Conservation (phyloP, 306 rosid species). For the Lathyrus aphaca region DNA sequence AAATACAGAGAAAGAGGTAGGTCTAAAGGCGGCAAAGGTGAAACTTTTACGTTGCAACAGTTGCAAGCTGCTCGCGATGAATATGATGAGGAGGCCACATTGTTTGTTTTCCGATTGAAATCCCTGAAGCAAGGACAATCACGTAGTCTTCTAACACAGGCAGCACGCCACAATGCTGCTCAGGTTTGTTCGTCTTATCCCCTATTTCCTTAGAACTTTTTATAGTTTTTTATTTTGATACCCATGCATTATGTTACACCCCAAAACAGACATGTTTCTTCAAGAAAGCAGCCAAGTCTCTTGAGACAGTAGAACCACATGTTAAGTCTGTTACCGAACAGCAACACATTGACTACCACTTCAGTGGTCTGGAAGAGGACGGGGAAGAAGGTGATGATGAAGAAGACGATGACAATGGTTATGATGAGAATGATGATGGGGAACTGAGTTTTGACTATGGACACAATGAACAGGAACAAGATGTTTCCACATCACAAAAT, state of each 20-base stretch:
- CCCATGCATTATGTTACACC: slow-evolving; percentile 40
- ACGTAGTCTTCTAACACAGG: slow-evolving; percentile 96
- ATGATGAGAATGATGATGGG: slow-evolving; percentile 71
- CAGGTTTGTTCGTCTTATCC: slow-evolving; percentile 75
- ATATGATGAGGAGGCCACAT: slow-evolving; percentile 91
- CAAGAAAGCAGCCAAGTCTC: slow-evolving; percentile 80
- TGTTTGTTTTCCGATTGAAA: slow-evolving; percentile 92
- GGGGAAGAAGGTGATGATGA: slow-evolving; percentile 55
- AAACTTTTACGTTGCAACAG: slow-evolving; percentile 73
- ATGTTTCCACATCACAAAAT: slow-evolving; percentile 58
- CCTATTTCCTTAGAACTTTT: slow-evolving; percentile 12
- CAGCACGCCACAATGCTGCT: slow-evolving; percentile 99
- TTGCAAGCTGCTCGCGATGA: slow-evolving; percentile 82
- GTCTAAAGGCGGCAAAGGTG: slow-evolving; percentile 74
- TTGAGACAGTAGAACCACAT: slow-evolving; percentile 88
- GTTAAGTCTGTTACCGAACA: slow-evolving; percentile 78
- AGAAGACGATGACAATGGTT: slow-evolving; percentile 51
- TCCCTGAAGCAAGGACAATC: slow-evolving; percentile 98
- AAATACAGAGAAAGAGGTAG: slow-evolving; percentile 82
- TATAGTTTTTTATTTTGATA: slow-evolving; percentile 36
- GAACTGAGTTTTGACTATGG: slow-evolving; percentile 89
- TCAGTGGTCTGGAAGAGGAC: slow-evolving; percentile 79
- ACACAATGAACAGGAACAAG: slow-evolving; percentile 59
- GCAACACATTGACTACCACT: slow-evolving; percentile 93
- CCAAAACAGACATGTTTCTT: slow-evolving; percentile 78